Base-by-base conservation (phyloP, 2,329 filamentous ascomycete genomes). In the Taxawa tesnikishii region DNA sequence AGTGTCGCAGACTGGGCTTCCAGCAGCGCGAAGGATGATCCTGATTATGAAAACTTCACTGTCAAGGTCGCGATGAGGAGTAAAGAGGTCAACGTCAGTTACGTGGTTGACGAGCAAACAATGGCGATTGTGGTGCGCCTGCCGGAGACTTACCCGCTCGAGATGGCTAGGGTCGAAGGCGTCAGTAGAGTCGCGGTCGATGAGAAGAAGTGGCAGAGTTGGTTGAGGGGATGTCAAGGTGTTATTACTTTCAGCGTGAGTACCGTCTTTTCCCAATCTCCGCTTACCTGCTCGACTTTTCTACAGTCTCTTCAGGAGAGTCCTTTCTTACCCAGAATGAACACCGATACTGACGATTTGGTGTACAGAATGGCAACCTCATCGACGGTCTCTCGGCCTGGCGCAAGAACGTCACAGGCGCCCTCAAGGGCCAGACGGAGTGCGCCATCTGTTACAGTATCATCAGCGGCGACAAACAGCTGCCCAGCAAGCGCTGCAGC, bases 391-490 rank as follows among this genome's bases (percentile, higher is more conserved):
- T 98, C 17, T 68, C 78, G 9, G 77, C 83, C 6, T 96, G 93
- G 67, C 75, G 82, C 41, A 74, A 79, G 41, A 96, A 96, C 54
- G 79, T 98, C 9, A 73, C 79, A 10, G 83, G 84, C 2, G 83
- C 83, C 4, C 68, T 98, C 43, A 90, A 93, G 60, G 90, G 87
- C 21, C 87, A 96, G 58, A 82, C 73, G 13, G 90, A 98, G 56
- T 98, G 90, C 51, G 84, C 90, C 7, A 96, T 96, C 51, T 96
- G 88, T 64, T 96, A 96, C 62, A 85, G 79, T 38, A 85, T 98
- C 50, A 83, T 98, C 41, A 83, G 83, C 12, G 75, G 73, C 6
- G 87, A 94, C 54, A 83, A 83, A 64, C 80, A 81, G 56, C 74
- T 93, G 54, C 90, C 90, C 0, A 88, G 90, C 54, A 96, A 96